Evolutionary conservation across 805 yeast species (phyloP).

Genomic region (Ogataea philodendri): DNA sequence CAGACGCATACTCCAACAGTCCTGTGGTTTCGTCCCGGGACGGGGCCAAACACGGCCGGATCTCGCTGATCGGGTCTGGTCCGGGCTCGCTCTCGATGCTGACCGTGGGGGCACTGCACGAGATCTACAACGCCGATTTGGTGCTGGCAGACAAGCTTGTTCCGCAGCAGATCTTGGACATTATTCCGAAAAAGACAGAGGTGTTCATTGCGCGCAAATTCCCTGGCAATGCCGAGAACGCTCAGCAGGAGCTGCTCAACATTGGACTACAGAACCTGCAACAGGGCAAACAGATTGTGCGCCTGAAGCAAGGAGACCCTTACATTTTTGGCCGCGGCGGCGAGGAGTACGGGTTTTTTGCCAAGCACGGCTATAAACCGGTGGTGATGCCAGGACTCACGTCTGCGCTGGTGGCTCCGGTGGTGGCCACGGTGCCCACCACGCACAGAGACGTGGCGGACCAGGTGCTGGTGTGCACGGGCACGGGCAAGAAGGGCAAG

Average conservation of each 20-base stretch:
- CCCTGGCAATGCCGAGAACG: slow-evolving; percentile 95
- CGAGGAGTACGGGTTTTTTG: slow-evolving; percentile 77
- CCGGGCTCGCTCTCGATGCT: slow-evolving; percentile 85
- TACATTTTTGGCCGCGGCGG: slow-evolving; percentile 96
- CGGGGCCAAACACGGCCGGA: slow-evolving; percentile 43
- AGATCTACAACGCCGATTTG: slow-evolving; percentile 78
- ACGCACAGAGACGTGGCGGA: slow-evolving; percentile 92
- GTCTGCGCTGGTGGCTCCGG: slow-evolving; percentile 86
- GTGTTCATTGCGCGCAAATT: slow-evolving; percentile 87
- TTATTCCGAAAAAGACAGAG: slow-evolving; percentile 75
- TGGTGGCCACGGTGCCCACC: slow-evolving; percentile 78
- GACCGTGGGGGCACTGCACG: slow-evolving; percentile 81
- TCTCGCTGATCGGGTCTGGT: slow-evolving; percentile 90
- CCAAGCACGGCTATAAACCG: slow-evolving; percentile 65
- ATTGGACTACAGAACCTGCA: slow-evolving; percentile 64
- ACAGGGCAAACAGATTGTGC: slow-evolving; percentile 73
- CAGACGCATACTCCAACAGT: slow-evolving; percentile 26
- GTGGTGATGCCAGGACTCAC: slow-evolving; percentile 83
- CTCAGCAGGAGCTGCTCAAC: slow-evolving; percentile 80
- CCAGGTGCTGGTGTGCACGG: slow-evolving; percentile 90
- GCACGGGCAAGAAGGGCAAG: slow-evolving; percentile 87
- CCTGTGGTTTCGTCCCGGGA: not conserved
- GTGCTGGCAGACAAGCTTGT: slow-evolving; percentile 89
- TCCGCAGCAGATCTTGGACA: slow-evolving; percentile 78
- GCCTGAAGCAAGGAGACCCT: slow-evolving; percentile 96